Conservation (phyloP, 192 early-diverging fungal genomes). For the Umbelopsis vinacea region DNA sequence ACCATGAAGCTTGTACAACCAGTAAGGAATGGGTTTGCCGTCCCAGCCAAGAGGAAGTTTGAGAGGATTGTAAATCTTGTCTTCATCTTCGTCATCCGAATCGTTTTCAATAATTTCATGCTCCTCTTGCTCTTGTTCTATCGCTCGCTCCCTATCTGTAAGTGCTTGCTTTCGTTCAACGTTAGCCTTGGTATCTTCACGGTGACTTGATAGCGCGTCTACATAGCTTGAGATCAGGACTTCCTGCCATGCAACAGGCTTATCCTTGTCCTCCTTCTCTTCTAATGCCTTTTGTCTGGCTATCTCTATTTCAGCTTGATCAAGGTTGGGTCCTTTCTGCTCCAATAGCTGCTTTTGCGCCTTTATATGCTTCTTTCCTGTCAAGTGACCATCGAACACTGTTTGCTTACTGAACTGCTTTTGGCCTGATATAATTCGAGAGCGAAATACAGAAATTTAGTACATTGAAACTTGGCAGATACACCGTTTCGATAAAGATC, state of each 20-base stretch:
- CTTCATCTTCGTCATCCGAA: constrained; percentile 73
- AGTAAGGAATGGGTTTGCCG: constrained; percentile 98
- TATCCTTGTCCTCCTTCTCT: constrained; percentile 57
- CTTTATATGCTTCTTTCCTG: constrained; percentile 91
- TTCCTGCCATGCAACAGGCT: constrained; percentile 69
- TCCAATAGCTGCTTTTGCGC: constrained; percentile 59
- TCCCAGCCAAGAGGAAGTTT: constrained; percentile 97
- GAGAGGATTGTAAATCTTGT: constrained; percentile 95
- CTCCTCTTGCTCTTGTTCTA: constrained; percentile 75
- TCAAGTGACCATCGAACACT: constrained; percentile 85
- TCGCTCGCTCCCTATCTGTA: constrained; percentile 80
- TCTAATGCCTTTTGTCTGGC: constrained; percentile 37
- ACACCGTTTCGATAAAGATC: neutral
- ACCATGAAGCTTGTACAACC: constrained; percentile 98
- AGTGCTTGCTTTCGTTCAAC: constrained; percentile 92
- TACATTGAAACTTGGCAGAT: neutral
- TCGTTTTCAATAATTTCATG: constrained; percentile 65
- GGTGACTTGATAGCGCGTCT: constrained; percentile 53
- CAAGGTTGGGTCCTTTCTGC: constrained; percentile 25
- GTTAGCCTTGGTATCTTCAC: constrained; percentile 84
- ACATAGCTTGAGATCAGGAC: constrained; percentile 62
- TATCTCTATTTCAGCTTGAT: constrained; percentile 33
- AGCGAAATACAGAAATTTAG: neutral
- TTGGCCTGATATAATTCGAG: constrained; percentile 45
- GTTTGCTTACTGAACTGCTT: constrained; percentile 85